phyloP scores from a whole-genome alignment of 1,284 basidiomycete species.

The Fomitiporia mediterranea region DNA sequence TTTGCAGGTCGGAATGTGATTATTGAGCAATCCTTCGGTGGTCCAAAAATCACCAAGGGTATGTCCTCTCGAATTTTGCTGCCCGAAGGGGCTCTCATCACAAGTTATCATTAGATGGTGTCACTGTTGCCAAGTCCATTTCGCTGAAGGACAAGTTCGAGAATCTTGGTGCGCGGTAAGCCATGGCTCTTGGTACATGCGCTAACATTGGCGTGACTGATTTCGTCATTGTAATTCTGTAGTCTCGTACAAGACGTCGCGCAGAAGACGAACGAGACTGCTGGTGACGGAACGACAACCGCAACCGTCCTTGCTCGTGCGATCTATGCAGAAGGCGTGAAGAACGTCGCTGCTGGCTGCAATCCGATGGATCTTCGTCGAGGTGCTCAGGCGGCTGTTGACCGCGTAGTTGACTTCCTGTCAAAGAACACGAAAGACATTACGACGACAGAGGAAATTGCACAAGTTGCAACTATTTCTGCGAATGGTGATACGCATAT shows the following conservation, averaged over 20 bases:
- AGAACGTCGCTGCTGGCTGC: constrained; percentile 98
- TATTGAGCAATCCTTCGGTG: constrained; percentile 96
- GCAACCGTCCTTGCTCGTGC: constrained; percentile 96
- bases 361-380: constrained; percentile 99
- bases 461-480: constrained; percentile 97
- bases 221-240: not conserved
- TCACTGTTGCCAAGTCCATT: constrained; percentile 96
- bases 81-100: too few relatives aligned
- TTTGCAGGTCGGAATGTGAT: constrained; percentile 89
- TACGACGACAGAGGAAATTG: constrained; percentile 96
- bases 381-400: constrained; percentile 94
- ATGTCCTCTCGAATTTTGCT: constrained; percentile 27
- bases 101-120: constrained; percentile 70
- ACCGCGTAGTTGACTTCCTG: constrained; percentile 91
- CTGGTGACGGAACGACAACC: constrained; percentile 97
- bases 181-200: constrained; percentile 8
- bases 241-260: constrained; percentile 95
- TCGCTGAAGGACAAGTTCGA: constrained; percentile 97
- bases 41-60: constrained; percentile 98
- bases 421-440: constrained; percentile 89
- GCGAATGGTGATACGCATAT: constrained; percentile 96
- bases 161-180: constrained; percentile 95
- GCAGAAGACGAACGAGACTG: constrained; percentile 94
- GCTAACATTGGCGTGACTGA: constrained; percentile 5
- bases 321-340: constrained; percentile 98